Evolutionary conservation across 2,329 filamentous ascomycete species (phyloP), one percentile per base, ranked within the genome.

Genomic region (Fusarium sp.): DNA sequence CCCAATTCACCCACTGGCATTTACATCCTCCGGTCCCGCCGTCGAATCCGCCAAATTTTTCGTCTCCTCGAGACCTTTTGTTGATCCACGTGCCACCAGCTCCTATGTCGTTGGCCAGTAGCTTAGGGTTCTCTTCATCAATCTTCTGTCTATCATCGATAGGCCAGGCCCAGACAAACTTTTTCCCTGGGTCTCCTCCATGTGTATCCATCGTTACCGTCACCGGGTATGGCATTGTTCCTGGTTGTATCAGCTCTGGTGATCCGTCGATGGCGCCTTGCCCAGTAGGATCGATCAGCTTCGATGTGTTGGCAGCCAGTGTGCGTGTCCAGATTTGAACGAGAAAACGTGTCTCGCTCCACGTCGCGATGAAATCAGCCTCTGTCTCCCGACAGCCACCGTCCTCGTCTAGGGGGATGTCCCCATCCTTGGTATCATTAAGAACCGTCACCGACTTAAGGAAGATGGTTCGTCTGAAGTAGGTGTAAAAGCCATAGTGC

Each of bases 401-500:
- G 69, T 89, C 82, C 51, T 83, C 76, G 74, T 92, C 90, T 32
- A 85, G 82, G 3, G 85, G 82, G 6, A 85, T 81, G 55, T 83
- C 79, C 13, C 79, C 80, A n/a, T 83, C 80, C 20, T 80, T 79
- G 22, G 85, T 85, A n/a, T 79, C 78, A 71, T 88, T 87, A 66
- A 89, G 80, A 3, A 84, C 80, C 1, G 83, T 82, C 17, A 87
- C 83, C 22, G 90, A 91, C 75, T 91, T 90, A 70, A 97, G 86
- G 84, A 96, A 97, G 72, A 97, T 94, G 14, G 92, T 93, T 74
- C 95, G 94, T 83, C 95, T 91, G 82, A 93, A 98, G 85, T 98
- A 97, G 2, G 90, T 93, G 84, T 98, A 98, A 84, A 98, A 98
- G 6, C 94, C 94, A 82, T 97, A 98, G 83, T 98, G 94, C 81